Evolutionary conservation across 2,329 filamentous ascomycete genomes (phyloP), one percentile per base, ranked within the genome.

Genomic region (Aureobasidium sp.): DNA sequence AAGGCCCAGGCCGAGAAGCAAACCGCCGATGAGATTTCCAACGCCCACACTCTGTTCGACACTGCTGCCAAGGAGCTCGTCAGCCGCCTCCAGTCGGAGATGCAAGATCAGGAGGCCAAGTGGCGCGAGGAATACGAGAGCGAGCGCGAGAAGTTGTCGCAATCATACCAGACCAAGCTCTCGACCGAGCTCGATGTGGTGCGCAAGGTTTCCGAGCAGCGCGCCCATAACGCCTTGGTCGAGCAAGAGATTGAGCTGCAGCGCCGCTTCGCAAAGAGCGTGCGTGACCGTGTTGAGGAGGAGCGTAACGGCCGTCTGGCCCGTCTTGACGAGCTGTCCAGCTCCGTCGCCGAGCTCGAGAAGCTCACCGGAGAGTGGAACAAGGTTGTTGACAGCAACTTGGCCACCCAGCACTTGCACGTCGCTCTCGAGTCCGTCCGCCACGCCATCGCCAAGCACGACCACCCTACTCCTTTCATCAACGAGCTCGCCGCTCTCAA

Each of bases 401-500:
- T 97, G 65, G 88, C 90, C 76, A 97, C 94, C 0, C 94, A 99
- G 76, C 92, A 97, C 77, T 86, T 99, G 31, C 91, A 97, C 72
- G 91, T 99, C 39, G 94, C 94, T 22, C 89, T 97, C 34, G 94
- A 99, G 73, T 91, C 93, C 42, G 91, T 97, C 57, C 88, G 90
- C 67, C 86, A 90, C 63, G 90, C 88, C 56, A 84, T 97, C 25
- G 87, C 91, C 71, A 87, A 88, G 66, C 82, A 87, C 14, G 79
- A 86, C 47, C 82, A 87, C 68, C 89, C 93, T 22, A 70, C 70
- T 4, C 94, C 94, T 4, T 99, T 99, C 74, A 84, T 96, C 70
- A 87, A 87, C 65, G 94, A 99, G 79, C 86, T 99, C 15, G 90
- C 96, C 22, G 94, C 94, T 3, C 84, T 99, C 61, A 96, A 96